Conservation (phyloP, 2,329 filamentous ascomycete species). For the Aspergillus pseudoglaucus region DNA sequence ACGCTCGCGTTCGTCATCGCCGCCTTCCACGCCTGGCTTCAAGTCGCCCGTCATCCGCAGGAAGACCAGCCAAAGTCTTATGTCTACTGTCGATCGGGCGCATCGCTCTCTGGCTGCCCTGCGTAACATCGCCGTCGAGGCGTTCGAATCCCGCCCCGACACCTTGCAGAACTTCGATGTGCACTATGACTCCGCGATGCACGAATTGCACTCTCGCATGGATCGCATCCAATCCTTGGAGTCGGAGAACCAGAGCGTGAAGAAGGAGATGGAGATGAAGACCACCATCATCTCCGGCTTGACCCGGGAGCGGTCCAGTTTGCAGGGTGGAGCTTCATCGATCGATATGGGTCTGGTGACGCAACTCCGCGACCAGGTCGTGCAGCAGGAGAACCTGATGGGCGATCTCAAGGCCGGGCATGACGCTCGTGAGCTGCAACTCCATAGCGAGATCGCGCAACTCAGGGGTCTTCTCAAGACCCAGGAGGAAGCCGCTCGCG, state of each 20-base stretch:
- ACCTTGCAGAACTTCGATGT: slow-evolving; percentile 87
- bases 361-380: slow-evolving; percentile 77
- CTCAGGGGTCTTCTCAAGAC: slow-evolving; percentile 53
- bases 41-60: slow-evolving; percentile 71
- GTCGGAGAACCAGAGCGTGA: slow-evolving; percentile 70
- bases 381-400: slow-evolving; percentile 78
- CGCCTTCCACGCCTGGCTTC: slow-evolving; percentile 38
- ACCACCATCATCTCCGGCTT: slow-evolving; percentile 91
- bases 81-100: slow-evolving; percentile 74
- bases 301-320: slow-evolving; percentile 83
- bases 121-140: slow-evolving; percentile 78
- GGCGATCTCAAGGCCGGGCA: slow-evolving; percentile 66
- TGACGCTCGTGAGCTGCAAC: slow-evolving; percentile 65
- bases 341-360: slow-evolving; percentile 89
- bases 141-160: slow-evolving; percentile 75
- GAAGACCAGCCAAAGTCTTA: slow-evolving; percentile 85
- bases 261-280: slow-evolving; percentile 96
- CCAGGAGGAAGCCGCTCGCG: slow-evolving; percentile 30
- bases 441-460: slow-evolving; percentile 63
- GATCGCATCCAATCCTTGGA: slow-evolving; percentile 89
- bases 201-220: slow-evolving; percentile 78
- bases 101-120: slow-evolving; percentile 86
- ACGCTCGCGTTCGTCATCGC: slow-evolving; percentile 63
- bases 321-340: slow-evolving; percentile 65
- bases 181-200: slow-evolving; percentile 85